Percentiles rank a stretch among this genome's conserved stretches.
phyloP scores from a whole-genome alignment of 371 early-diverging fungal genomes.

The Syncephalastrum sp. region DNA sequence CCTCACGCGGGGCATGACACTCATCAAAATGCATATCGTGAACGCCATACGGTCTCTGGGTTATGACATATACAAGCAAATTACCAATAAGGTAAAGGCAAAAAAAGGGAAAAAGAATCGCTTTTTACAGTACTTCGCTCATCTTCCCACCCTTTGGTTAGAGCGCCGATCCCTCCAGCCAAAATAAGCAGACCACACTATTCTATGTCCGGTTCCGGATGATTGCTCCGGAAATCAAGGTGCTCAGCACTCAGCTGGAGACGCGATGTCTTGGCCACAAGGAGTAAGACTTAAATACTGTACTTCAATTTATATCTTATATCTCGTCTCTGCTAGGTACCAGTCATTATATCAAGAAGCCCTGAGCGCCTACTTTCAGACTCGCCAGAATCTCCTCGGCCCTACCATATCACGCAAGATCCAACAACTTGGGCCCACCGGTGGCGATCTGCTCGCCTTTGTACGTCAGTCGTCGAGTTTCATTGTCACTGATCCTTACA shows the following conservation, averaged over 20 bases:
- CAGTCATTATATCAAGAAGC: constrained; percentile 74
- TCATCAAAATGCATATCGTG: constrained; percentile 87
- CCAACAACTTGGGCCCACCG: constrained; percentile 51
- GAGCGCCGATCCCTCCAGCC: neutral
- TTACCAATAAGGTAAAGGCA: constrained; percentile 21
- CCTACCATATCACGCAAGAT: constrained; percentile 66
- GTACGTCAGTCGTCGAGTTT: constrained; percentile 36
- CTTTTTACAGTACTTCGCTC: neutral
- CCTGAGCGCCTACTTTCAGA: constrained; percentile 67
- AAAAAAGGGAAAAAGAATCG: no score
- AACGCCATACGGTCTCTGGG: constrained; percentile 63
- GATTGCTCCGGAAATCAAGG: constrained; percentile 60
- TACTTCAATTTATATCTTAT: constrained; percentile 1
- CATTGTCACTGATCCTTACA: neutral
- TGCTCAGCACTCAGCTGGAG: constrained; percentile 73
- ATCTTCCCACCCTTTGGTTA: neutral
- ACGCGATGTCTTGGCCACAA: constrained; percentile 62
- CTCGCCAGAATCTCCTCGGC: constrained; percentile 66
- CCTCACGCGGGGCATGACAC: constrained; percentile 84
- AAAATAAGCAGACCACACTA: constrained; percentile 49
- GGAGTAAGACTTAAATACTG: constrained; percentile 56
- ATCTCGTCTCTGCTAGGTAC: constrained; percentile 40
- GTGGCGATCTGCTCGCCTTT: constrained; percentile 64
- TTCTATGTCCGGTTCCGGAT: constrained; percentile 81
- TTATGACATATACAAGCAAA: constrained; percentile 58